phyloP scores from a whole-genome alignment of 2,329 filamentous ascomycete genomes.

The Diplodia mutila region DNA sequence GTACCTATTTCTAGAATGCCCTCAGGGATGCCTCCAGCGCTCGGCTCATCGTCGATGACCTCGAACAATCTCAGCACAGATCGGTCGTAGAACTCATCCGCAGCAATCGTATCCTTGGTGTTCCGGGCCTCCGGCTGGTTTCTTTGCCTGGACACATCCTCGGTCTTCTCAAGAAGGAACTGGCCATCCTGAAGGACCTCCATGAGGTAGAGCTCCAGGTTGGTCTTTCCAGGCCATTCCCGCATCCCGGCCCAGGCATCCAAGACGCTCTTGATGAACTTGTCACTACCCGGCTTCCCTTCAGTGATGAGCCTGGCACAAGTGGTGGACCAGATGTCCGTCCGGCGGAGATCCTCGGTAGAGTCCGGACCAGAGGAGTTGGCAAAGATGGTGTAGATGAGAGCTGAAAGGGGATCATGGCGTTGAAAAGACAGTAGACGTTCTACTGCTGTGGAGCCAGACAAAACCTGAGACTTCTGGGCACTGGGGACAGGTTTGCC shows the following conservation, averaged over 20 bases:
- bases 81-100: slow-evolving; percentile 85
- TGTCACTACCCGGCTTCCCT: slow-evolving; percentile 74
- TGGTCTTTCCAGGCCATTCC: slow-evolving; percentile 86
- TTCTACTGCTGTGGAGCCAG: slow-evolving; percentile 70
- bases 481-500: slow-evolving; percentile 52
- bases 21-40: slow-evolving; percentile 81
- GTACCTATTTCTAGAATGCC: slow-evolving; percentile 83
- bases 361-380: slow-evolving; percentile 82
- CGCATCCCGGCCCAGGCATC: slow-evolving; percentile 86
- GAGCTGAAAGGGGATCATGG: slow-evolving; percentile 80
- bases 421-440: slow-evolving; percentile 86
- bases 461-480: slow-evolving; percentile 54
- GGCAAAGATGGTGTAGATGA: slow-evolving; percentile 88
- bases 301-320: slow-evolving; percentile 82
- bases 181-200: slow-evolving; percentile 90
- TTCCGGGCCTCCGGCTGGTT: slow-evolving; percentile 71
- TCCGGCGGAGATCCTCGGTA: slow-evolving; percentile 76
- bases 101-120: slow-evolving; percentile 77
- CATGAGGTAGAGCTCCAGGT: slow-evolving; percentile 94
- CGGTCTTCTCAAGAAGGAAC: slow-evolving; percentile 83
- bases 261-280: slow-evolving; percentile 80
- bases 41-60: slow-evolving; percentile 77
- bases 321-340: slow-evolving; percentile 85
- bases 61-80: slow-evolving; percentile 82
- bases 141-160: slow-evolving; percentile 70